Conservation (phyloP, 331 rosid genomes). For the Quercus phellos region DNA sequence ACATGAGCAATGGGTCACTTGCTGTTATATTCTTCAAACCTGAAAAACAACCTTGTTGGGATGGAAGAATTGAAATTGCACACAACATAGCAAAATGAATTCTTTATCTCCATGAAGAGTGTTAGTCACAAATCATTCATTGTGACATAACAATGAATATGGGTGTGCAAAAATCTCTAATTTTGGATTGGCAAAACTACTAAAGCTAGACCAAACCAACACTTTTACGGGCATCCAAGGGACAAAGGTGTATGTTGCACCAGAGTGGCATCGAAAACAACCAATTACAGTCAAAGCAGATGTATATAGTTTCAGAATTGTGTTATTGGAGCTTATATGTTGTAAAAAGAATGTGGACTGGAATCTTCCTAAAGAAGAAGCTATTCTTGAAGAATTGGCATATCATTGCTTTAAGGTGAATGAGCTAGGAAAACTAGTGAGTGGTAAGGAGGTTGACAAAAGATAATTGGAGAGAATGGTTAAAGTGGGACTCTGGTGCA, state of each 20-base stretch:
- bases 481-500: slow-evolving; percentile 22
- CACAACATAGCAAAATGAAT: slow-evolving; percentile 12
- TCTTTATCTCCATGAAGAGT: slow-evolving; percentile 30
- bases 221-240: slow-evolving; percentile 7
- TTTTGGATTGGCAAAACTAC: slow-evolving; percentile 31
- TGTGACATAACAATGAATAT: slow-evolving; percentile 20
- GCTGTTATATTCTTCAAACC: slow-evolving; percentile 32
- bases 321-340: slow-evolving; percentile 18
- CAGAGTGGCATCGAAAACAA: slow-evolving; percentile 12
- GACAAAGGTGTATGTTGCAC: slow-evolving; percentile 18
- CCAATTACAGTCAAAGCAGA: slow-evolving; percentile 12
- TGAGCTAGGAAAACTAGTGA: background rate
- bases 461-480: slow-evolving; percentile 1
- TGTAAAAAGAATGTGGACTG: slow-evolving; percentile 1
- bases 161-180: slow-evolving; percentile 14
- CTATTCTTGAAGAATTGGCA: background rate
- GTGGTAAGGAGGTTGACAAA: background rate
- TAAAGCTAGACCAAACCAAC: slow-evolving; percentile 12
- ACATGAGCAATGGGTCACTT: slow-evolving; percentile 50
- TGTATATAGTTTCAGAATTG: slow-evolving; percentile 19
- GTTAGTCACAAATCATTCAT: slow-evolving; percentile 30
- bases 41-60: slow-evolving; percentile 31
- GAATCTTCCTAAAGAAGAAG: background rate
- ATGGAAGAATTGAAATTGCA: slow-evolving; percentile 34
- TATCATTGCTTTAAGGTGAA: slow-evolving; percentile 7